A percentile compares a stretch with the other conserved stretches of the same genome.
phyloP scores from a whole-genome alignment of 2,329 filamentous ascomycete species.

The Elsinoe batatas region DNA sequence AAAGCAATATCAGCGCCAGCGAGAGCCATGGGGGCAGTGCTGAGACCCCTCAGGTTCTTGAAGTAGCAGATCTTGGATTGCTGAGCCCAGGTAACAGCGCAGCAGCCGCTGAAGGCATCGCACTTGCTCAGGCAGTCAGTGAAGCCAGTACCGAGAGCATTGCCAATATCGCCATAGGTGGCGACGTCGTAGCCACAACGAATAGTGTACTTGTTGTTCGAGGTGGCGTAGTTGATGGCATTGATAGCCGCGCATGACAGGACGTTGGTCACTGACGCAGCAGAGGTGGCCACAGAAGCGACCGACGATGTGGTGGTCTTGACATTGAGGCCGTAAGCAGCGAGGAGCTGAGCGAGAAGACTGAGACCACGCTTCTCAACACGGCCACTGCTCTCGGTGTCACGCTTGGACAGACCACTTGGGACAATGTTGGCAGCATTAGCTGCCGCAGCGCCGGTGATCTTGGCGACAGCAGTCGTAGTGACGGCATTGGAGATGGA shows the following conservation, averaged over 20 bases:
- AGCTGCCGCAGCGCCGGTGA: constrained; percentile 12
- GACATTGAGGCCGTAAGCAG: not conserved
- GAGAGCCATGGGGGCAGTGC: constrained; percentile 1
- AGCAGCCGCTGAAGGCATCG: constrained; percentile 10
- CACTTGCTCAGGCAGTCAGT: constrained; percentile 6
- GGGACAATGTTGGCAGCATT: constrained; percentile 4
- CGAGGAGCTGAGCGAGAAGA: constrained; percentile 2
- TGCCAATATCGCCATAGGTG: constrained; percentile 6
- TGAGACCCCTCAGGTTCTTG: constrained; percentile 11
- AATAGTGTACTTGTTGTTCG: constrained; percentile 5
- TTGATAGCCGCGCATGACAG: constrained; percentile 8
- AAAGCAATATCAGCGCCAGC: constrained; percentile 2
- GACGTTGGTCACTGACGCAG: not conserved
- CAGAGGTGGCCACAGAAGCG: not conserved
- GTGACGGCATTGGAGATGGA: constrained; percentile 14
- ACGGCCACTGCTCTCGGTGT: not conserved
- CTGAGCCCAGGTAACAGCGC: constrained; percentile 7
- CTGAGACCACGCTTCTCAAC: constrained; percentile 12
- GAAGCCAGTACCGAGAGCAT: constrained; percentile 1
- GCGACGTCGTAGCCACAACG: constrained; percentile 1
- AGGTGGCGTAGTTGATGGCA: constrained; percentile 1
- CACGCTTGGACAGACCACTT: not conserved
- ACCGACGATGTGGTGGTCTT: not conserved
- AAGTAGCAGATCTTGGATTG: constrained; percentile 12
- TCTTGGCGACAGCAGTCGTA: constrained; percentile 16